These are phyloP conservation scores for Zymoseptoria pseudotritici DNA, from an alignment of 2,329 filamentous ascomycete species.

Conservation along the genomic window DNA sequence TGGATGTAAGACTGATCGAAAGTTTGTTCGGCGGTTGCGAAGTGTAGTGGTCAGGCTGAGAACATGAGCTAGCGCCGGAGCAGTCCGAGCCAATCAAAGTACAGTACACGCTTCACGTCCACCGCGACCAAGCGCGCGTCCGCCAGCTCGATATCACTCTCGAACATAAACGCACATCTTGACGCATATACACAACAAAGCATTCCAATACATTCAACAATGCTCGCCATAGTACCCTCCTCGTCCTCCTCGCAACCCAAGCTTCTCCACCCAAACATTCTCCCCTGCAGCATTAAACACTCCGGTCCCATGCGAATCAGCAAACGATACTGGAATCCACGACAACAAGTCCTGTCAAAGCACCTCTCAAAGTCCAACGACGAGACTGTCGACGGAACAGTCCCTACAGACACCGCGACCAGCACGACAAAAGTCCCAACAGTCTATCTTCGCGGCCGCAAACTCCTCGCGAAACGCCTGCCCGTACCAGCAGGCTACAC, in stretches of 20 bases:
- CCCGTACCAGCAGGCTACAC: constrained; percentile 64
- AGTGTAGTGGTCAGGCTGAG: too few relatives aligned
- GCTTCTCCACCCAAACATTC: constrained; percentile 57
- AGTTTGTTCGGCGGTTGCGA: too few relatives aligned
- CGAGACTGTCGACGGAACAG: constrained; percentile 2
- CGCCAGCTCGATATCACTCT: not conserved
- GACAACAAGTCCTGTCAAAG: not conserved
- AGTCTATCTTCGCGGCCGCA: constrained; percentile 72
- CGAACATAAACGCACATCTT: not conserved
- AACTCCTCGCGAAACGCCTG: constrained; percentile 61
- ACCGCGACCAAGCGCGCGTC: not conserved
- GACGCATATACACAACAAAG: not conserved
- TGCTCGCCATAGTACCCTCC: constrained; percentile 37
- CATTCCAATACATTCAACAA: constrained; percentile 17
- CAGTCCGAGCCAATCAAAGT: not conserved
- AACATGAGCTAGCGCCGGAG: not conserved
- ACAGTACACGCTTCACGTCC: not conserved
- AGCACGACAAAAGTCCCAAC: constrained; percentile 25
- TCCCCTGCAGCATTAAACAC: constrained; percentile 75
- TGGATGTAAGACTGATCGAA: too few relatives aligned
- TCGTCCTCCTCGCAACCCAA: constrained; percentile 7
- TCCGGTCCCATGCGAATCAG: constrained; percentile 61
- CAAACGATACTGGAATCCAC: constrained; percentile 64
- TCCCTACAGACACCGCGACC: not conserved
- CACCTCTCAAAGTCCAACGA: not conserved